Evolutionary conservation across 306 rosid genomes (phyloP), one percentile per base, ranked within the genome.

Genomic region (Glycine tomentella): DNA sequence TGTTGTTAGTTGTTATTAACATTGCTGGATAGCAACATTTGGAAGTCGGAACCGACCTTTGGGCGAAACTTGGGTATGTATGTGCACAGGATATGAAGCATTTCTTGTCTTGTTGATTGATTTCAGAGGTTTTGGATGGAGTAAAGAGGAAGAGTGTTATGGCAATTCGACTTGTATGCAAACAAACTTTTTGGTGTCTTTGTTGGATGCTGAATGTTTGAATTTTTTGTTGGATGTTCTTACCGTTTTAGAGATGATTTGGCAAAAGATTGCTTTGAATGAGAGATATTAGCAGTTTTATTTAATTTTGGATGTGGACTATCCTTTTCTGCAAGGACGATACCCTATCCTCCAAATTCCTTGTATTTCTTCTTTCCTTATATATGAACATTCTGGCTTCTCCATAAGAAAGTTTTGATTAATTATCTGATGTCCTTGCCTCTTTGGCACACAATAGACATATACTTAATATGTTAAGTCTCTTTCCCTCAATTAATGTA

Each of bases 21-120:
- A 58, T 74, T 74, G 81, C 6, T 40, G 70, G 36, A 59, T 7
- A 50, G 46, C 42, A 69, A 69, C 69, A 59, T 84, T 61, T 75
- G 78, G 33, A 69, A 80, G 3, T 57, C 52, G 6, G 53, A 38
- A 67, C 31, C 2, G 33, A 38, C 12, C 25, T 62, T 79, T 79
- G 7, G 62, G 68, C 68, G 84, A 79, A 84, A 68, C 46, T 42
- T 84, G 6, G 86, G 78, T 79, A 68, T 74, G 55, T 84, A 61
- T 74, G 62, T 84, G 44, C 53, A 15, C 12, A 9, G 53, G 55
- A 65, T 16, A 7, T 73, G 81, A 40, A 67, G 9, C 58, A 66
- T 65, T 78, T 66, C 8, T 20, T 78, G 52, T 17, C 15, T n/a
- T 56, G 52, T 80, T 69, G 55, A 58, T 68, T 75, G 20, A 34